Evolutionary conservation across 495 filamentous ascomycete genomes (phyloP).

Genomic region (Pseudevernia furfuracea): DNA sequence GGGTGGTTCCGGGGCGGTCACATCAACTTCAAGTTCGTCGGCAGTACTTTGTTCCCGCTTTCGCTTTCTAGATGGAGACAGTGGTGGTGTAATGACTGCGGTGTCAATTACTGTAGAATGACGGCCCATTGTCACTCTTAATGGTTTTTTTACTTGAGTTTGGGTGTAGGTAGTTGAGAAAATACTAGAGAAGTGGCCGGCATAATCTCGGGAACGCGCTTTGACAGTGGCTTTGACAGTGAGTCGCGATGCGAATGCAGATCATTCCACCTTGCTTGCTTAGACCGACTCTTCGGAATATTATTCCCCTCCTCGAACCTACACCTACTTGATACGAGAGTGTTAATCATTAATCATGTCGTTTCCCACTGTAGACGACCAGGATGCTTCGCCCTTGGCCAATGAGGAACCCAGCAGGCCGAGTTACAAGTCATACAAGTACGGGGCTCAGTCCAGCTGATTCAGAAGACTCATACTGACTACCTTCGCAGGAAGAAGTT

Average conservation of each 20-base stretch:
- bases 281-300: neutral
- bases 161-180: neutral
- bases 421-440: slow-evolving; percentile 26
- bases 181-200: neutral
- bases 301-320: neutral
- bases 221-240: neutral
- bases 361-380: slow-evolving; percentile 16
- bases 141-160: neutral
- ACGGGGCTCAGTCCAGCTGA: neutral
- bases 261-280: neutral
- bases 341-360: neutral
- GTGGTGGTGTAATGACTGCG: neutral
- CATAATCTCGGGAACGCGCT: neutral
- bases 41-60: slow-evolving; percentile 44
- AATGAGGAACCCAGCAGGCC: slow-evolving; percentile 5
- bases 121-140: slow-evolving; percentile 6
- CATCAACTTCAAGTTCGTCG: slow-evolving; percentile 77
- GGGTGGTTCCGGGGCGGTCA: slow-evolving; percentile 77
- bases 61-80: slow-evolving; percentile 58
- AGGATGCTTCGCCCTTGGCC: neutral
- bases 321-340: neutral
- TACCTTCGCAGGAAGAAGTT: slow-evolving; percentile 75
- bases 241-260: neutral
- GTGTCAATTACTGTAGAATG: slow-evolving; percentile 6
- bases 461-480: slow-evolving; percentile 4